Conservation (phyloP, 805 yeast species). For the Wickerhamomyces sydowiorum region DNA sequence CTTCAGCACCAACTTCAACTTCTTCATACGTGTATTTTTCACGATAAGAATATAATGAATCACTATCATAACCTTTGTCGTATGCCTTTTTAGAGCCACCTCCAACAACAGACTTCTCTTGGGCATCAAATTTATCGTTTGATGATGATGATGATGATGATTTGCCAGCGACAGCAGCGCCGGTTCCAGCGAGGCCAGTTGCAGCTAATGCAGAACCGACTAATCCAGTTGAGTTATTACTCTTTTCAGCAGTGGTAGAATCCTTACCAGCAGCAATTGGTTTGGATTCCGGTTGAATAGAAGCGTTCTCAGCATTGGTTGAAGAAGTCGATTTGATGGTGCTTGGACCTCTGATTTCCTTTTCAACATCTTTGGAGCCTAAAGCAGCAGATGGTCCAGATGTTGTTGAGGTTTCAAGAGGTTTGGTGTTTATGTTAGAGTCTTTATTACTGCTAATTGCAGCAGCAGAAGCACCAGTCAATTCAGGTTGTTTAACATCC, state of each 20-base stretch:
- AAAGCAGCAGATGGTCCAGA: neutral
- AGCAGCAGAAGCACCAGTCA: neutral
- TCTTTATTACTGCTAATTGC: neutral
- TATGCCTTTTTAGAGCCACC: neutral
- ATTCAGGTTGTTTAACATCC: neutral
- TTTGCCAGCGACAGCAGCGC: neutral
- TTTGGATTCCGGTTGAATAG: neutral
- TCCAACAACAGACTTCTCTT: neutral
- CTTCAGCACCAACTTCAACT: neutral
- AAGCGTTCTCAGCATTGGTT: neutral
- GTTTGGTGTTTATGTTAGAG: neutral
- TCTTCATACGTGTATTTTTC: neutral
- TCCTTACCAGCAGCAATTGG: neutral
- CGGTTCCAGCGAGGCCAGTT: neutral
- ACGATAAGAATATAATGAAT: neutral
- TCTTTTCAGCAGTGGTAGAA: neutral
- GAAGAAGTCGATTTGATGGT: neutral
- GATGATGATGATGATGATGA: neutral
- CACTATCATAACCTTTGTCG: neutral
- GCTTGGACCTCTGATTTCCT: too few relatives aligned
- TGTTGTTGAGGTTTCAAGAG: neutral
- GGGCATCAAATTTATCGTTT: neutral
- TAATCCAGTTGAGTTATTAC: neutral
- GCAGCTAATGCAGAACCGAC: neutral
- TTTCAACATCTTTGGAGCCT: neutral